These are phyloP conservation scores for Tetrahymena elliotti DNA, from an alignment of 73 alveolate species.

Conservation along the genomic window DNA sequence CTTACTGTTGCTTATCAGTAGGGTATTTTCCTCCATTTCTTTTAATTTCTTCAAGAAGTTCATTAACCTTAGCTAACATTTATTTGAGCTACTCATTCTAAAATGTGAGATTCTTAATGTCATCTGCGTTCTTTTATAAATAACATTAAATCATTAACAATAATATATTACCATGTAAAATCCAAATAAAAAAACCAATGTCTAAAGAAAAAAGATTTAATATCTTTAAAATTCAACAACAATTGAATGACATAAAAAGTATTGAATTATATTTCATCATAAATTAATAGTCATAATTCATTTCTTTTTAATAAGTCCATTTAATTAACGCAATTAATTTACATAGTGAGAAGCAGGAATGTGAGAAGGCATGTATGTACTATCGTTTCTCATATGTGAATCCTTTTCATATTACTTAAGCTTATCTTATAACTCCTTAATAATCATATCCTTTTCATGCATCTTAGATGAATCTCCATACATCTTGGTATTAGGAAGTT, in stretches of 20 bases:
- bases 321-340: background rate
- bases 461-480: background rate
- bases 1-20: background rate
- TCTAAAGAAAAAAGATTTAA: no score
- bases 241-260: background rate
- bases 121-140: background rate
- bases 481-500: background rate
- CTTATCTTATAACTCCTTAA: background rate
- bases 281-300: background rate
- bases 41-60: background rate
- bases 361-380: background rate
- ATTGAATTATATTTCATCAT: background rate
- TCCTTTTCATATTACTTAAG: background rate
- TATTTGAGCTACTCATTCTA: background rate
- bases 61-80: background rate
- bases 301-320: background rate
- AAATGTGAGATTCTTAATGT: background rate
- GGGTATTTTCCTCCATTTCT: background rate
- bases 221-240: background rate
- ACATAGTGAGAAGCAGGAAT: background rate
- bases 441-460: background rate
- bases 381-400: background rate
- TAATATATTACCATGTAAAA: background rate
- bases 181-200: background rate
- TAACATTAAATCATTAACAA: background rate